A percentile compares a stretch with the other conserved stretches of the same genome.
Evolutionary conservation across 1,284 basidiomycete species (phyloP).

Genomic region (Cryptococcus sp.): DNA sequence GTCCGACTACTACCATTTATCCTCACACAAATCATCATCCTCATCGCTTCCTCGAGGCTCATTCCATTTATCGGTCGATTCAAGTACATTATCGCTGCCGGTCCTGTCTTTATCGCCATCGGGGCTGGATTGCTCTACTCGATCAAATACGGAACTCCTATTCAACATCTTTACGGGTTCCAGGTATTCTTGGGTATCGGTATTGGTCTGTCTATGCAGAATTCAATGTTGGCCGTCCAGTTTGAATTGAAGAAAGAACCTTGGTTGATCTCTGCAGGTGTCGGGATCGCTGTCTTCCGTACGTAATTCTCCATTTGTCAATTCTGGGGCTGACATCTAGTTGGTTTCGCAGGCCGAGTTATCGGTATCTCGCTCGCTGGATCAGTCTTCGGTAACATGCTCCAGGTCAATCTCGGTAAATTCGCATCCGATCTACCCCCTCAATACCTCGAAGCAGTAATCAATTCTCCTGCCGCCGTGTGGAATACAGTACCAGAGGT

Average conservation of each 20-base stretch:
- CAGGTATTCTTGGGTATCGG: constrained; percentile 41
- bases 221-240: constrained; percentile 42
- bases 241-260: constrained; percentile 40
- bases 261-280: constrained; percentile 36
- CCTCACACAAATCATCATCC: constrained; percentile 38
- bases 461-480: constrained; percentile 32
- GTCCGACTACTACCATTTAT: constrained; percentile 44
- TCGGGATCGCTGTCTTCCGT: constrained; percentile 35
- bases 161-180: constrained; percentile 39
- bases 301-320: constrained; percentile 6
- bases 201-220: constrained; percentile 39
- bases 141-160: constrained; percentile 25
- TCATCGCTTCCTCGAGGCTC: constrained; percentile 39
- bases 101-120: constrained; percentile 34
- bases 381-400: constrained; percentile 45
- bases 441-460: constrained; percentile 17
- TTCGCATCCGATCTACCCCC: constrained; percentile 27
- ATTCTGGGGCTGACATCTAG: constrained; percentile 1
- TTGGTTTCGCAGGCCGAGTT: constrained; percentile 44
- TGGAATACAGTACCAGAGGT: constrained; percentile 32
- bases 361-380: constrained; percentile 44
- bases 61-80: constrained; percentile 39
- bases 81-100: constrained; percentile 41
- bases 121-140: constrained; percentile 42
- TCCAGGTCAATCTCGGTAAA: constrained; percentile 31